Percentiles rank a stretch among this genome's conserved stretches.
phyloP scores from a whole-genome alignment of 2,329 filamentous ascomycete genomes.

The Pseudogymnoascus sp. region DNA sequence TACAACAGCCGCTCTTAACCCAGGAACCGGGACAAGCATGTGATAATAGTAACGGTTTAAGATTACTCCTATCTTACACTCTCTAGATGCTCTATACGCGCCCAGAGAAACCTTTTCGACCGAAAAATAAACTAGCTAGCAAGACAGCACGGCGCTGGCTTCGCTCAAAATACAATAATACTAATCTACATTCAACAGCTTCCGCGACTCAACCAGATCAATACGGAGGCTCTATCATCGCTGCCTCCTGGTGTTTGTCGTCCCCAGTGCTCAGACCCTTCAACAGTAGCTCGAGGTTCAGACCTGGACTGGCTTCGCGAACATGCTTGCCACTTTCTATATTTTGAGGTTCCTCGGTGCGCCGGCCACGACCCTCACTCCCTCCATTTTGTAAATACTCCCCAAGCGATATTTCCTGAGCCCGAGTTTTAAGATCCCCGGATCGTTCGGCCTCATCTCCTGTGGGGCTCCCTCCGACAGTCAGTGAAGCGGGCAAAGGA shows the following conservation, averaged over 20 bases:
- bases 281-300: slow-evolving; percentile 29
- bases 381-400: background rate
- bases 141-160: slow-evolving; percentile 7
- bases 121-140: background rate
- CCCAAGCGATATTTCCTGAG: background rate
- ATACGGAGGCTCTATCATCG: slow-evolving; percentile 4
- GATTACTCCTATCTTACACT: slow-evolving; percentile 7
- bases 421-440: background rate
- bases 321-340: background rate
- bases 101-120: background rate
- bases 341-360: background rate
- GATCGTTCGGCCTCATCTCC: background rate
- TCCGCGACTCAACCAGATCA: background rate
- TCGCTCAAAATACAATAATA: slow-evolving; percentile 8
- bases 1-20: background rate
- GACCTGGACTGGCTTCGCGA: slow-evolving; percentile 5
- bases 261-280: slow-evolving; percentile 28
- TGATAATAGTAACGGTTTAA: slow-evolving; percentile 4
- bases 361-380: slow-evolving; percentile 1
- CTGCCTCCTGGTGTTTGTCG: background rate
- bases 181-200: slow-evolving; percentile 1
- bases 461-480: background rate
- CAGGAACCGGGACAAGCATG: background rate
- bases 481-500: background rate
- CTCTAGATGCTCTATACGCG: slow-evolving; percentile 2